Conservation (phyloP, 768 basidiomycete species). For the Trametes villosa region DNA sequence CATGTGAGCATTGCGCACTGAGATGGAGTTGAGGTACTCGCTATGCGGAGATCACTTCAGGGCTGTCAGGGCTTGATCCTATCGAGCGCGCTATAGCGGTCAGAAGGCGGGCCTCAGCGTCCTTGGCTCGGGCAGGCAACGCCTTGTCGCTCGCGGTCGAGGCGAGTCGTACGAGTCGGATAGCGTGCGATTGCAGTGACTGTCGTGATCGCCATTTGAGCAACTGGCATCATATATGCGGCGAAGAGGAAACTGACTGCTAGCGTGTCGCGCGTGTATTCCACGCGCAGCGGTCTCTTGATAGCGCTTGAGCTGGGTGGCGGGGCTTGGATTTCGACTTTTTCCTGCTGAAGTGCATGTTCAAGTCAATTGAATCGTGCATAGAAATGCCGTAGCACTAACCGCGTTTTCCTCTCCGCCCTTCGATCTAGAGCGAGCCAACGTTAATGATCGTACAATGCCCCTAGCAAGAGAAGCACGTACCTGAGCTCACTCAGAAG, state of each 20-base stretch:
- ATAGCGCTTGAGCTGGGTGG: background rate
- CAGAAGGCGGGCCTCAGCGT: constrained; percentile 2
- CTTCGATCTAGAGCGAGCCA: background rate
- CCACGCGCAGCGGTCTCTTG: background rate
- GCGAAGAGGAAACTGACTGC: constrained; percentile 9
- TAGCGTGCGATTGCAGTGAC: constrained; percentile 20
- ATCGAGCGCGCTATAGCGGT: background rate
- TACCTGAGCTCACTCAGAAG: constrained; percentile 14
- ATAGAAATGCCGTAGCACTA: background rate
- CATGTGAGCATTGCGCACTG: background rate
- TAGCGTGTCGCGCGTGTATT: constrained; percentile 17
- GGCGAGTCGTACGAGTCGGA: background rate
- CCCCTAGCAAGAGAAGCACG: background rate
- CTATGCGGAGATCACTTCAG: background rate
- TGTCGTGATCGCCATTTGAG: background rate
- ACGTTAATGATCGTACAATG: background rate
- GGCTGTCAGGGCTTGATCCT: background rate
- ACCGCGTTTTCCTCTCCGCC: background rate
- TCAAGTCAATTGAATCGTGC: background rate
- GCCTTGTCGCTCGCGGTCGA: background rate
- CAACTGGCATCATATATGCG: background rate
- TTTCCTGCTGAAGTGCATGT: background rate
- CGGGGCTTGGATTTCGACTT: background rate
- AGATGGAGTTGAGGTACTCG: background rate
- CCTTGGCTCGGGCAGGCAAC: background rate